Conservation (phyloP, 495 filamentous ascomycete species). For the Aspergillus hancockii region DNA sequence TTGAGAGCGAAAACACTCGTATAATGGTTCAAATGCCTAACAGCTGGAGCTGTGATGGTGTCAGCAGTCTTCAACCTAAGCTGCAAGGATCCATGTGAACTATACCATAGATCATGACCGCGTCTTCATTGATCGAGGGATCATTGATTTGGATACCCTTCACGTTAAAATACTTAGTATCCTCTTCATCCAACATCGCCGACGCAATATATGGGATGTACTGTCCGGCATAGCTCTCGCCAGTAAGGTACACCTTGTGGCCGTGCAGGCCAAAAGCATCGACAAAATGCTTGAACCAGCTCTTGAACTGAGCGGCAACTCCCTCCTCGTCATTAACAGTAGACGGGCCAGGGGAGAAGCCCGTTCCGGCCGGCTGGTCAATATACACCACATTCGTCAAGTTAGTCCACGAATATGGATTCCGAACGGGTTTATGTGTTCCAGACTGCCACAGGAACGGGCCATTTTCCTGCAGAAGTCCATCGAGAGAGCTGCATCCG, state of each 20-base stretch:
- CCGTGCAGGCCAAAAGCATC: conserved; percentile 64
- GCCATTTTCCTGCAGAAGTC: conserved; percentile 74
- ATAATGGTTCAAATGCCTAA: conserved; percentile 66
- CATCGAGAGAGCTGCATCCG: conserved; percentile 69
- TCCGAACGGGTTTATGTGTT: conserved; percentile 61
- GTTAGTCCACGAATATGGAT: conserved; percentile 70
- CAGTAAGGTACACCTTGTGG: conserved; percentile 67
- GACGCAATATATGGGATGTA: conserved; percentile 81
- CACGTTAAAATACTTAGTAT: conserved; percentile 67
- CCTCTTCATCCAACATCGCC: conserved; percentile 69
- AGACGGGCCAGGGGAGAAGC: conserved; percentile 63
- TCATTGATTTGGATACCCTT: conserved; percentile 71
- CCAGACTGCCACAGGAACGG: conserved; percentile 75
- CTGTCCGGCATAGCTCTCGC: conserved; percentile 71
- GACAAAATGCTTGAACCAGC: conserved; percentile 71
- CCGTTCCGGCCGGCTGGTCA: conserved; percentile 78
- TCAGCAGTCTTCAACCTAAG: not conserved
- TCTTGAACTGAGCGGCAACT: conserved; percentile 66
- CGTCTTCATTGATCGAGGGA: conserved; percentile 57
- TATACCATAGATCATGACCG: conserved; percentile 38
- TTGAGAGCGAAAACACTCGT: conserved; percentile 63
- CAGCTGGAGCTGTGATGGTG: conserved; percentile 50
- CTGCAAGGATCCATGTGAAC: not conserved
- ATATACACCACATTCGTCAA: conserved; percentile 77
- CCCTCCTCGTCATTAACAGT: conserved; percentile 66